Conservation (phyloP, 176 grass and related monocot species). For the Cenchrus purpureus region DNA sequence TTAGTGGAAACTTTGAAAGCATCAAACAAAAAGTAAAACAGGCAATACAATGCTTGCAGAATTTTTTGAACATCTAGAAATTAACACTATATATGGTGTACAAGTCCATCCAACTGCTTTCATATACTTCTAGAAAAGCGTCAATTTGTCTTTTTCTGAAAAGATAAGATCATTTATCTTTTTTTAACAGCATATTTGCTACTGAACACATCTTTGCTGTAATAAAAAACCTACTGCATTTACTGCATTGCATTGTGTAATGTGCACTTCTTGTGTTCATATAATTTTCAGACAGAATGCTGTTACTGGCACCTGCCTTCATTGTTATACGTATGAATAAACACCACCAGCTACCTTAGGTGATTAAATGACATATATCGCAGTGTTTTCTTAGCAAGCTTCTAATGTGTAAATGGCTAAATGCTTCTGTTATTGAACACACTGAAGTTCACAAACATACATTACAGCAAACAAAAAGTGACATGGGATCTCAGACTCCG, state of each 20-base stretch:
- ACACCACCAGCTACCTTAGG: not conserved
- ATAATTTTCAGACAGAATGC: not conserved
- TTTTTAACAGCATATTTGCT: not conserved
- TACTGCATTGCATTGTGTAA: slow-evolving; percentile 1
- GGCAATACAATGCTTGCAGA: not conserved
- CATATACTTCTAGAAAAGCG: not conserved
- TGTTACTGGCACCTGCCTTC: not conserved
- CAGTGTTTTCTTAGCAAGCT: slow-evolving; percentile 4
- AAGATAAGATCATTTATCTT: slow-evolving; percentile 1
- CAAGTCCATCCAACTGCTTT: not conserved
- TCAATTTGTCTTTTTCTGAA: not conserved
- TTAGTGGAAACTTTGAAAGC: not conserved
- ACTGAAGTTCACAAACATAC: not conserved
- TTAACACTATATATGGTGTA: not conserved
- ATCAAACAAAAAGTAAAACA: not conserved
- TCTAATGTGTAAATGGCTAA: slow-evolving; percentile 22
- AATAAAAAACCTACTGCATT: not conserved
- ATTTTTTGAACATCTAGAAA: not conserved
- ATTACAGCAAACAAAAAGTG: slow-evolving; percentile 1
- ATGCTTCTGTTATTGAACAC: not conserved
- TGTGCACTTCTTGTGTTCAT: not conserved
- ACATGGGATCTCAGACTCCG: not conserved
- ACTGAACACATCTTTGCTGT: not conserved
- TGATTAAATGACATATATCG: not conserved
- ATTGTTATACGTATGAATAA: slow-evolving; percentile 1